Evolutionary conservation across 2,329 filamentous ascomycete genomes (phyloP), one percentile per base, ranked within the genome.

Genomic region (Fusarium falciforme): DNA sequence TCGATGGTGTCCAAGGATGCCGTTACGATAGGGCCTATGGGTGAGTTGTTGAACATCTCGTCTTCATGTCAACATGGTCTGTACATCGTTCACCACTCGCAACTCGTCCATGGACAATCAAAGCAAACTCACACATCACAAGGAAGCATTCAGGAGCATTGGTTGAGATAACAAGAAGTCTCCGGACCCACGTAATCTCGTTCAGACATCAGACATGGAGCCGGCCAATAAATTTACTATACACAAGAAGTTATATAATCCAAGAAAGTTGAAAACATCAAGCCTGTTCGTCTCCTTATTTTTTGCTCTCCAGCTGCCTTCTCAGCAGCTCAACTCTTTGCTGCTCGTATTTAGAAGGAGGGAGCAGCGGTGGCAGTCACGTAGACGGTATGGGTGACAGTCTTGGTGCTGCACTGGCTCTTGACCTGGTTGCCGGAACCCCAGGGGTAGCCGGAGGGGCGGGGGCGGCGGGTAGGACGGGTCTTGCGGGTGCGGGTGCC

Each of bases 371-470:
- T 76, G 10, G 73, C 71, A 62, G 76, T 78, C 52, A 78, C 76
- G 35, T 78, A 78, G 64, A 76, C 71, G 1, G 76, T 78, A 11
- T 66, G 61, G 38, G 66, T 76, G 4, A 78, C 71, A 9, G 76
- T 78, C 61, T 64, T 68, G 12, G 55, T 49, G 22, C 35, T 31
- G 61, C 76, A 78, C n/a, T 61, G 47, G 33, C 67, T 58, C 36
- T 54, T 60, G 35, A 16, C 54, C 54, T 68, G 33, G 57, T 67
- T 66, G 54, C 66, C 35, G 8, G n/a, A 10, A 22, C 38, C 68
- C 36, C 42, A 65, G 11, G 60, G 57, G 54, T 61, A 62, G 16
- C 44, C 27, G n/a, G 73, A 64, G 22, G 64, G 71, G 20, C 65
- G 69, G 36, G 71, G 70, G 2, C 61, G 70, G 29, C 67, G 72